These are phyloP conservation scores for Curvularia spicifera DNA, from an alignment of 2,329 filamentous ascomycete genomes.

Conservation along the genomic window DNA sequence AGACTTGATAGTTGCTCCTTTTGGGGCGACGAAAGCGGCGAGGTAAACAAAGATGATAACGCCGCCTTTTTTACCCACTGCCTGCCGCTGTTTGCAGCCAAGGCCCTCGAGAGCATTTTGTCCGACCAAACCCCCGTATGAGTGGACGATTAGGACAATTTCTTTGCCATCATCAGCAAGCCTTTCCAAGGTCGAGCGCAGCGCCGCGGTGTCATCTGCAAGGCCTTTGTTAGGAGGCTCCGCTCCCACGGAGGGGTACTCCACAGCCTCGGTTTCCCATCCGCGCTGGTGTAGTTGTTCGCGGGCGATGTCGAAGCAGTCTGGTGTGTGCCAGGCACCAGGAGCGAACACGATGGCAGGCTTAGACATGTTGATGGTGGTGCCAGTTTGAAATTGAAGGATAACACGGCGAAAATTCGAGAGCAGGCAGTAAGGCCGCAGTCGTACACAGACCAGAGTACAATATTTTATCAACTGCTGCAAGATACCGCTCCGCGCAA, in stretches of 20 bases:
- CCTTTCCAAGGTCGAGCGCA: constrained; percentile 5
- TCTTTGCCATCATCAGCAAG: constrained; percentile 8
- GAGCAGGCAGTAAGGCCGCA: not conserved
- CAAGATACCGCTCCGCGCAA: not conserved
- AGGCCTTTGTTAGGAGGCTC: constrained; percentile 12
- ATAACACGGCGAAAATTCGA: not conserved
- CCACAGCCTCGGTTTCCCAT: constrained; percentile 9
- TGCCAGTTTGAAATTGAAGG: not conserved
- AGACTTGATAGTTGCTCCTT: constrained; percentile 1
- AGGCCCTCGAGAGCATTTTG: constrained; percentile 5
- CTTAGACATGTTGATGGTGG: constrained; percentile 3
- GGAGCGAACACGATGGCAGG: constrained; percentile 5
- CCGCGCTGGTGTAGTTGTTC: constrained; percentile 8
- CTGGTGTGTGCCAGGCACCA: constrained; percentile 6
- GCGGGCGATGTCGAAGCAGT: constrained; percentile 6
- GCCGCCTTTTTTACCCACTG: constrained; percentile 4
- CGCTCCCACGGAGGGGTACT: constrained; percentile 8
- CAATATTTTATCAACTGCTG: too few relatives aligned
- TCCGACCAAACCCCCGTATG: constrained; percentile 10
- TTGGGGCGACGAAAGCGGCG: constrained; percentile 7
- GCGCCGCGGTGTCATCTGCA: constrained; percentile 2
- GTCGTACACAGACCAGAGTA: not conserved
- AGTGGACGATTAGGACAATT: constrained; percentile 7
- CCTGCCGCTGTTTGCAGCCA: constrained; percentile 2
- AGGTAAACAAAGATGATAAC: constrained; percentile 10